phyloP scores from a whole-genome alignment of 2,329 filamentous ascomycete genomes.

The Hypoxylon sp. region DNA sequence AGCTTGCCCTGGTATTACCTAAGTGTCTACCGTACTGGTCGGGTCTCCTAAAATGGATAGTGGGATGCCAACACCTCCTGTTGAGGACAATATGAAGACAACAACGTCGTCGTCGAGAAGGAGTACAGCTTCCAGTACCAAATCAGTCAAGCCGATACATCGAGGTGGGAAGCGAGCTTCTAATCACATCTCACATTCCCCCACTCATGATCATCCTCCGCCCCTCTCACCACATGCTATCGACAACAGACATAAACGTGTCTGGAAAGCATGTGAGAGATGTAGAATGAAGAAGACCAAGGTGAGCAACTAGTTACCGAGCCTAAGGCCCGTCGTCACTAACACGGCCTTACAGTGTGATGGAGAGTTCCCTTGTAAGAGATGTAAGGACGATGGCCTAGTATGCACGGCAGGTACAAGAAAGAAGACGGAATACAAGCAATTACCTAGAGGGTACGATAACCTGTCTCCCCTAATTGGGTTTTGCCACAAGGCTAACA shows the following conservation, averaged over 20 bases:
- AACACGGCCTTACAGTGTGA: constrained; percentile 66
- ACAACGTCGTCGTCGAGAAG: constrained; percentile 46
- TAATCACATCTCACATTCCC: constrained; percentile 57
- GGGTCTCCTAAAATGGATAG: constrained; percentile 62
- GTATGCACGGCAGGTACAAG: constrained; percentile 74
- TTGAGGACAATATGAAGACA: constrained; percentile 56
- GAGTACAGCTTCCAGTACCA: constrained; percentile 58
- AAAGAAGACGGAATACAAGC: constrained; percentile 79
- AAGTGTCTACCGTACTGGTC: constrained; percentile 38
- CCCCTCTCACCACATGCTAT: constrained; percentile 58
- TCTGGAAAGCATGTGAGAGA: constrained; percentile 77
- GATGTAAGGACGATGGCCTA: constrained; percentile 76
- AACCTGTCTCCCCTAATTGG: constrained; percentile 11
- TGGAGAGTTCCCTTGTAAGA: constrained; percentile 76
- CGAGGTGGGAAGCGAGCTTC: constrained; percentile 67
- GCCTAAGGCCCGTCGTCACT: constrained; percentile 22
- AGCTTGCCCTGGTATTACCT: constrained; percentile 19
- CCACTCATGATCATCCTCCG: constrained; percentile 59
- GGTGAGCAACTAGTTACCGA: constrained; percentile 58
- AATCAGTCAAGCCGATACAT: constrained; percentile 66
- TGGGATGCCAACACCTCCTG: constrained; percentile 67
- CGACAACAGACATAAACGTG: constrained; percentile 73
- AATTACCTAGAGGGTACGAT: constrained; percentile 72
- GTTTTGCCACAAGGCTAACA: constrained; percentile 39
- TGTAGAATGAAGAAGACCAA: constrained; percentile 80